These are phyloP conservation scores for Ganoderma boninense DNA, from an alignment of 1,284 basidiomycete species.

Conservation along the genomic window DNA sequence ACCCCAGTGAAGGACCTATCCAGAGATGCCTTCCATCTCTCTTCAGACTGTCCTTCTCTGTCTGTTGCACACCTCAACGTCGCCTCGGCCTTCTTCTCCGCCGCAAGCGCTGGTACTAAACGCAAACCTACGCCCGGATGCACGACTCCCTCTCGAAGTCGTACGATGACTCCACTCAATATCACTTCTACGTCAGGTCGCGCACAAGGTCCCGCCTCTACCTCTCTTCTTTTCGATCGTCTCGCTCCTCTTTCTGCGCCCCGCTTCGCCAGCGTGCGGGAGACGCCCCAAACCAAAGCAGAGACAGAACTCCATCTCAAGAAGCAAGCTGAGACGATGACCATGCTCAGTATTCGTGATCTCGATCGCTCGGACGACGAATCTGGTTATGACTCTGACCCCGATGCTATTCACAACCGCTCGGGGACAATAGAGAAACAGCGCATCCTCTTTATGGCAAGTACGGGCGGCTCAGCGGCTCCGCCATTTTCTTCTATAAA, in stretches of 20 bases:
- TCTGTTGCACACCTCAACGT: conserved; percentile 44
- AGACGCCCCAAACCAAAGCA: conserved; percentile 63
- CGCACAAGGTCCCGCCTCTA: conserved; percentile 30
- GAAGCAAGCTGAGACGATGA: conserved; percentile 72
- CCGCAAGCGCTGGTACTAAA: conserved; percentile 57
- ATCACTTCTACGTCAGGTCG: conserved; percentile 37
- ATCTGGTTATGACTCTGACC: conserved; percentile 57
- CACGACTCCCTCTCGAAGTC: conserved; percentile 46
- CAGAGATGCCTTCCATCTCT: conserved; percentile 37
- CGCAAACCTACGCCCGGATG: conserved; percentile 70
- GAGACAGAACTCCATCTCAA: conserved; percentile 71
- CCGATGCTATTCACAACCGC: conserved; percentile 45
- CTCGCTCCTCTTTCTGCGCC: conserved; percentile 71
- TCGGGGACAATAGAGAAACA: conserved; percentile 42
- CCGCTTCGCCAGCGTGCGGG: conserved; percentile 52
- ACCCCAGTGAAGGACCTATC: conserved; percentile 63
- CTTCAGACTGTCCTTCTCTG: conserved; percentile 40
- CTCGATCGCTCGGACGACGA: conserved; percentile 54
- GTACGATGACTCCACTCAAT: conserved; percentile 45
- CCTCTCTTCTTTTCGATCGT: conserved; percentile 56
- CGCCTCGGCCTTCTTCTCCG: conserved; percentile 21
- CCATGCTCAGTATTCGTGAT: conserved; percentile 67
- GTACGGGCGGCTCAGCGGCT: conserved; percentile 22
- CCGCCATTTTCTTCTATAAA: conserved; percentile 42
- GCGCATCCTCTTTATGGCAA: conserved; percentile 36